Percentiles rank a stretch among this genome's conserved stretches.
phyloP scores from a whole-genome alignment of 805 yeast genomes.

The Millerozyma miso region DNA sequence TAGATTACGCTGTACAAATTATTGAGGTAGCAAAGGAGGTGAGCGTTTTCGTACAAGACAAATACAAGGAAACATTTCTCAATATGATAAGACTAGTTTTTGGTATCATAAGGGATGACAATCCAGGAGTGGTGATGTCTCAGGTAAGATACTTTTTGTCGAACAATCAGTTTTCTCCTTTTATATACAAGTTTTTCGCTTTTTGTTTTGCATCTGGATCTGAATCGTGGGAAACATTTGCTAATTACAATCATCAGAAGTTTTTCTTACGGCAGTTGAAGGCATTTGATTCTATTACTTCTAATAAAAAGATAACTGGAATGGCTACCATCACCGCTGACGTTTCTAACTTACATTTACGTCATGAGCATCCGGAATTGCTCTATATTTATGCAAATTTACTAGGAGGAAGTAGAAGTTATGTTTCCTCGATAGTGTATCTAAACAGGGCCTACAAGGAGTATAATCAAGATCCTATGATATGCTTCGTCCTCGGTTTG shows the following conservation, averaged over 20 bases:
- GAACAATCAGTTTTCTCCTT: constrained; percentile 71
- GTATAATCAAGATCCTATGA: constrained; percentile 71
- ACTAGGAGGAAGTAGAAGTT: constrained; percentile 76
- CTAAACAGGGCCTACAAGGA: constrained; percentile 64
- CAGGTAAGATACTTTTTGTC: constrained; percentile 62
- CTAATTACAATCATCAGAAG: constrained; percentile 83
- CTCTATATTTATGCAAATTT: constrained; percentile 76
- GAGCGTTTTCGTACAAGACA: constrained; percentile 70
- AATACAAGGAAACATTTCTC: constrained; percentile 54
- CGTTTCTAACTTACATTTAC: constrained; percentile 33
- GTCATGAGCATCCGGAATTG: constrained; percentile 59
- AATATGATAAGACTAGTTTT: constrained; percentile 67
- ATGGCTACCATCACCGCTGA: constrained; percentile 70
- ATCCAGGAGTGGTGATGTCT: constrained; percentile 44
- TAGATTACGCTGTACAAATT: constrained; percentile 46
- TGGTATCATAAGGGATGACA: constrained; percentile 45
- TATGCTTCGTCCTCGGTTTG: constrained; percentile 69
- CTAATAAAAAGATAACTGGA: constrained; percentile 56
- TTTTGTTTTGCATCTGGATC: constrained; percentile 63
- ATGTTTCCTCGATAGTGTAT: constrained; percentile 77
- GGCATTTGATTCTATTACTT: constrained; percentile 72
- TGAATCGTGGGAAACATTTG: constrained; percentile 54
- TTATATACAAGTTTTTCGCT: constrained; percentile 60
- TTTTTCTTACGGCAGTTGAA: constrained; percentile 85
- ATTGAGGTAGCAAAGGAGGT: constrained; percentile 73